phyloP scores from a whole-genome alignment of 306 rosid species.

The Castanea crenata region DNA sequence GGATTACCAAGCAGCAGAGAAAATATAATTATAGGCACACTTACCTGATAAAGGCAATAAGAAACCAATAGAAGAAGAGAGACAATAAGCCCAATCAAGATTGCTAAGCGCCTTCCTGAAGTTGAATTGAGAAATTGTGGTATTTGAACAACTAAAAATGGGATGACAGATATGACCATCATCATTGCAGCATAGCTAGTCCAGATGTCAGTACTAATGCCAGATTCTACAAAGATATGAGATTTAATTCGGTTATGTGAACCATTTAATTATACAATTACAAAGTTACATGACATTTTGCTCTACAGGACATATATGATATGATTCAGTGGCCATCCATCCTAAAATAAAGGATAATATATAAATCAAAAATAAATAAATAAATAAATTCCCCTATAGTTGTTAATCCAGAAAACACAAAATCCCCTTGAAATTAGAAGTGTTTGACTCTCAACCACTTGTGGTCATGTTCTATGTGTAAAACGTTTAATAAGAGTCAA shows the following conservation, averaged over 20 bases:
- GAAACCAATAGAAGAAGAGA: conserved; percentile 47
- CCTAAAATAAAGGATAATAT: too few species aligned
- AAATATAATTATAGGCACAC: conserved; percentile 4
- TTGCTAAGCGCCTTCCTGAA: conserved; percentile 69
- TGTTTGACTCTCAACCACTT: too few species aligned
- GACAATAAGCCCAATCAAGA: conserved; percentile 72
- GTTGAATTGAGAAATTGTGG: conserved; percentile 75
- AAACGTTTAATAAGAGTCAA: too few species aligned
- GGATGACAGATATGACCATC: conserved; percentile 74
- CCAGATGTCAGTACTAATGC: conserved; percentile 94
- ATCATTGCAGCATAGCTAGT: conserved; percentile 84
- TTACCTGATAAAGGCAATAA: conserved; percentile 88
- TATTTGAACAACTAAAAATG: conserved; percentile 81
- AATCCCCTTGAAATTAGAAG: too few species aligned
- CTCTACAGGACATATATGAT: not conserved
- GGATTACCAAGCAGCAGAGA: not conserved
- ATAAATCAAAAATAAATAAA: too few species aligned
- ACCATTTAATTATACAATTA: conserved; percentile 13
- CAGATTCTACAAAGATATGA: conserved; percentile 67
- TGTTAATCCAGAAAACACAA: too few species aligned
- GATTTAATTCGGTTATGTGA: conserved; percentile 3
- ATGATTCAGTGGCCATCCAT: not conserved
- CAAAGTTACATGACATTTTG: conserved; percentile 1
- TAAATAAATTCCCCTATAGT: too few species aligned
- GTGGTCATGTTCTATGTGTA: too few species aligned